These are phyloP conservation scores for Capsicum pubescens DNA, from an alignment of 257 asterid genomes.

Conservation along the genomic window DNA sequence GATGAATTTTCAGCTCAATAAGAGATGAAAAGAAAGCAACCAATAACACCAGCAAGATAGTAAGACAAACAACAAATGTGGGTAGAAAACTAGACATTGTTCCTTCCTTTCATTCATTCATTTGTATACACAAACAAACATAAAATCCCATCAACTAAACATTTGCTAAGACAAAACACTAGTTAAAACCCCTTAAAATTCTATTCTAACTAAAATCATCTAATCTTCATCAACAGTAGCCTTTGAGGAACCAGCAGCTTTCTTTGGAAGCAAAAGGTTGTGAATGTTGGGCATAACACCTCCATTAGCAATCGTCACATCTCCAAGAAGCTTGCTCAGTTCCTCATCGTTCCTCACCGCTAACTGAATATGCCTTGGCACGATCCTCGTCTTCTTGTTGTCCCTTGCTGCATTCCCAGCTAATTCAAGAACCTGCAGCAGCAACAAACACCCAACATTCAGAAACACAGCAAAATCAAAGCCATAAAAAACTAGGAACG, in stretches of 20 bases:
- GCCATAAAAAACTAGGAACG: too few relatives aligned
- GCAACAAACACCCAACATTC: not conserved
- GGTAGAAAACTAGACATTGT: not conserved
- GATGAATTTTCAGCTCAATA: too few relatives aligned
- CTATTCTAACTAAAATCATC: not conserved
- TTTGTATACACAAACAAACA: slow-evolving; percentile 39
- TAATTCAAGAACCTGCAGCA: slow-evolving; percentile 31
- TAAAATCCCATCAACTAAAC: not conserved
- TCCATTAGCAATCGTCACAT: slow-evolving; percentile 31
- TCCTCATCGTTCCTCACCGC: slow-evolving; percentile 35
- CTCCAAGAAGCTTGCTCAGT: slow-evolving; percentile 35
- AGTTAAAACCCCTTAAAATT: not conserved
- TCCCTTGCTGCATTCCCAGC: slow-evolving; percentile 37
- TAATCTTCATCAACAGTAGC: slow-evolving; percentile 32
- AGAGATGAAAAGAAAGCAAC: too few relatives aligned
- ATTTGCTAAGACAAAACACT: not conserved
- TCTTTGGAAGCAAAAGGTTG: slow-evolving; percentile 38
- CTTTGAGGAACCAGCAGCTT: slow-evolving; percentile 23
- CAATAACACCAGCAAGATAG: too few relatives aligned
- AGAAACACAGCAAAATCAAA: not conserved
- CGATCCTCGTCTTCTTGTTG: slow-evolving; percentile 35
- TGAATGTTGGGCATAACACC: slow-evolving; percentile 38
- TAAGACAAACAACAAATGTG: too few relatives aligned
- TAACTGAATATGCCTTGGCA: slow-evolving; percentile 34
- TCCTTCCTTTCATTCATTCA: slow-evolving; percentile 21